Evolutionary conservation across 2,329 filamentous ascomycete species (phyloP).

Genomic region (Fusarium dimerum): DNA sequence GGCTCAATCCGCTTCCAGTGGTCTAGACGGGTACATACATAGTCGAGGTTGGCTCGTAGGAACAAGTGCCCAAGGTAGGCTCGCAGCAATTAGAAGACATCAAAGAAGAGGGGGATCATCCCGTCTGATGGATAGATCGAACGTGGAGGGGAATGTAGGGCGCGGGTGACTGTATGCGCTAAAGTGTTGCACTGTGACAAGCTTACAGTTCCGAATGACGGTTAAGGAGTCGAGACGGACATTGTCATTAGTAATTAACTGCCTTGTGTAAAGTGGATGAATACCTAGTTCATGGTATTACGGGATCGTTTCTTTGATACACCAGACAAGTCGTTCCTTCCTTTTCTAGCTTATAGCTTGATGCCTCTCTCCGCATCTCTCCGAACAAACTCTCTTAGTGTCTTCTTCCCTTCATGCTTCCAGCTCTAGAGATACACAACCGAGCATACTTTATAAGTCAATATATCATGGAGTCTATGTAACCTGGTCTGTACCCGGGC

Average conservation of each 20-base stretch:
- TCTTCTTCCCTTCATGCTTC: background rate
- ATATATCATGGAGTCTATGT: too few relatives aligned
- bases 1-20: background rate
- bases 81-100: constrained; percentile 13
- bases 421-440: background rate
- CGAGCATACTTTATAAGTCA: background rate
- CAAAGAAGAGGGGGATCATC: constrained; percentile 20
- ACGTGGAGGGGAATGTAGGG: background rate
- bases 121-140: constrained; percentile 14
- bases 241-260: too few relatives aligned
- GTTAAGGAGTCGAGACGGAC: too few relatives aligned
- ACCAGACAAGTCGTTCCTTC: constrained; percentile 15
- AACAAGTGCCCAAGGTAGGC: constrained; percentile 12
- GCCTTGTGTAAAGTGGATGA: background rate
- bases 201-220: too few relatives aligned
- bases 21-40: background rate
- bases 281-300: constrained; percentile 1
- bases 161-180: background rate
- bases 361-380: constrained; percentile 1
- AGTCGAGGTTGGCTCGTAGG: background rate
- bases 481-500: too few relatives aligned
- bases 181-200: background rate
- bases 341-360: constrained; percentile 15
- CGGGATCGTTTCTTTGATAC: constrained; percentile 8
- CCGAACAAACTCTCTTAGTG: background rate